Evolutionary conservation across 2,329 filamentous ascomycete genomes (phyloP), one percentile per base, ranked within the genome.

Genomic region (Coniella vitis): DNA sequence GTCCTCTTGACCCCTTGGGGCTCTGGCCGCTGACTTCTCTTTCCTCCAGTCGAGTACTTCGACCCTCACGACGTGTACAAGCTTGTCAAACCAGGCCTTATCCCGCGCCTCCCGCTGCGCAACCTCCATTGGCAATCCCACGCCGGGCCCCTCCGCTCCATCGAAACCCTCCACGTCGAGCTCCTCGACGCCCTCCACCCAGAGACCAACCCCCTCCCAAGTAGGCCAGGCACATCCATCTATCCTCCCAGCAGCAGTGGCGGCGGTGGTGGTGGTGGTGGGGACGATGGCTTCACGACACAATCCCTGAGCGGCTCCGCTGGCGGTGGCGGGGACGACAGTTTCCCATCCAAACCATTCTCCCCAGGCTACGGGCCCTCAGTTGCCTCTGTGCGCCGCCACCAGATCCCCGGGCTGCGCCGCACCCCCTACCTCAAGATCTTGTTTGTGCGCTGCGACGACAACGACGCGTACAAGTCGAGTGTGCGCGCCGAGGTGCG

Each of bases 101-200:
- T 86, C 36, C 75, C 86, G 37, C 85, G 87, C 47, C 76, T 97
- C 0, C 93, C 93, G 31, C 75, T 98, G 34, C 86, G 84, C 55
- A 94, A 97, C 61, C 81, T 98, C 39, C 89, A 97, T 63, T 98
- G 93, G 93, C 94, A 97, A 66, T 95, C 93, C 13, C 88, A 94
- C 53, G 85, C 86, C 22, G 86, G 93, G 1, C 93, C 93, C 2
- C 72, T 97, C 32, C 86, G 93, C 56, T 96, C 93, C 13, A 98
- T 98, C 64, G 86, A 90, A 61, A 90, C 89, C 12, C 79, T 98
- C 36, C 89, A 96, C 61, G 81, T 97, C 60, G 90, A 95, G 54
- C 82, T 97, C 51, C 74, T 90, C n/a, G 78, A 84, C 7, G 72
- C 79, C 66, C 57, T 63, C 38, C 63, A 67, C 13, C 60, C 66